phyloP scores from a whole-genome alignment of 352 stramenopile species.

The Pythium apleroticum region DNA sequence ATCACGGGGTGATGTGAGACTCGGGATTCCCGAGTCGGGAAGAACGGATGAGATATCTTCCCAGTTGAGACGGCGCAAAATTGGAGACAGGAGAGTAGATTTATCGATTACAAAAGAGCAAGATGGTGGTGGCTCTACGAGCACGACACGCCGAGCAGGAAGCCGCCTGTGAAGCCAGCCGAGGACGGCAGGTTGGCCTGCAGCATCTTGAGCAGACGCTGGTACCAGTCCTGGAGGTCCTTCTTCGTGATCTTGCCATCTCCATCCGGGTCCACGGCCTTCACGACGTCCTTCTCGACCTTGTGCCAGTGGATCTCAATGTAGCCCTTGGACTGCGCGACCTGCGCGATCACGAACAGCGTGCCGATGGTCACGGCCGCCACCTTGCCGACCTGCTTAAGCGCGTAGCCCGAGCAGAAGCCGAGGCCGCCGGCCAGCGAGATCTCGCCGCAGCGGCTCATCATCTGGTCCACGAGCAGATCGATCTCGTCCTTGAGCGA shows the following conservation, averaged over 20 bases:
- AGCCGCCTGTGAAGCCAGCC: constrained; percentile 71
- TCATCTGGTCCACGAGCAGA: constrained; percentile 62
- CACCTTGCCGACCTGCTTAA: constrained; percentile 82
- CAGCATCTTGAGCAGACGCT: constrained; percentile 66
- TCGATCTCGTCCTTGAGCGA: constrained; percentile 53
- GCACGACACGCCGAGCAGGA: constrained; percentile 69
- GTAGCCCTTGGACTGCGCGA: constrained; percentile 84
- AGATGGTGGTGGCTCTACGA: constrained; percentile 30
- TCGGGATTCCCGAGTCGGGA: too few species aligned
- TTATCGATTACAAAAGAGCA: background rate
- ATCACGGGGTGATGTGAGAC: too few species aligned
- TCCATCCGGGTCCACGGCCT: constrained; percentile 76
- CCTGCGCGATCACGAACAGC: constrained; percentile 76
- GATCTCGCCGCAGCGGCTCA: constrained; percentile 65
- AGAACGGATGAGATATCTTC: too few species aligned
- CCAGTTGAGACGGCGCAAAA: too few species aligned
- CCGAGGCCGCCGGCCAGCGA: constrained; percentile 66
- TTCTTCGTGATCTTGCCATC: constrained; percentile 85
- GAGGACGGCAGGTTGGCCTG: constrained; percentile 86
- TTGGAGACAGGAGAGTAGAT: background rate
- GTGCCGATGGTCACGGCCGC: constrained; percentile 72
- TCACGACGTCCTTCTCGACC: constrained; percentile 84
- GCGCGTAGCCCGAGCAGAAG: constrained; percentile 84
- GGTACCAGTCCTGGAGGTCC: constrained; percentile 78
- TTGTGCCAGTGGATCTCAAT: constrained; percentile 91